Percentiles rank a stretch among this genome's conserved stretches.
phyloP scores from a whole-genome alignment of 1,284 basidiomycete genomes.

The Cystobasidium sp. region DNA sequence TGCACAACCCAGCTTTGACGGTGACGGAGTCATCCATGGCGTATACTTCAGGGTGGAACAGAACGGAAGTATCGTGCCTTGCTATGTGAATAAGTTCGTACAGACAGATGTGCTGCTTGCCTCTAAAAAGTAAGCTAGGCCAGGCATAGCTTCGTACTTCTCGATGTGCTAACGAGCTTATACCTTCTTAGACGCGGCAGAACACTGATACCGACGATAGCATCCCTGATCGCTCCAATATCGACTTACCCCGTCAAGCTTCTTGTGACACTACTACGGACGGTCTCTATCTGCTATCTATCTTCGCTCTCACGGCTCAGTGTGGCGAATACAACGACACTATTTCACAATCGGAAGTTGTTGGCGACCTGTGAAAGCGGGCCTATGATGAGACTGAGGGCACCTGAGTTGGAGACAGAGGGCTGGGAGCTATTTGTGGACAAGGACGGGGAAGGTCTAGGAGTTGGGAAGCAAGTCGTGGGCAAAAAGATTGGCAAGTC shows the following conservation, averaged over 20 bases:
- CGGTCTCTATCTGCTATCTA: conserved; percentile 55
- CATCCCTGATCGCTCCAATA: conserved; percentile 60
- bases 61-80: conserved; percentile 50
- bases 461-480: conserved; percentile 50
- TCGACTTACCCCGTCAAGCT: conserved; percentile 56
- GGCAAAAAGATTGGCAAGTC: conserved; percentile 46
- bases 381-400: conserved; percentile 59
- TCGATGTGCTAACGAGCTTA: neutral
- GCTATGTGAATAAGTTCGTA: conserved; percentile 57
- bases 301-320: conserved; percentile 57
- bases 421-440: conserved; percentile 57
- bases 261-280: conserved; percentile 58
- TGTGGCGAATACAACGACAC: conserved; percentile 61
- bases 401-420: conserved; percentile 61
- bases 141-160: conserved; percentile 11
- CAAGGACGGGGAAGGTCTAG: conserved; percentile 49
- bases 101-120: conserved; percentile 57
- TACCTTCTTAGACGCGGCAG: conserved; percentile 53
- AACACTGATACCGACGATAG: conserved; percentile 61
- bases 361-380: conserved; percentile 62
- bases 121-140: conserved; percentile 44
- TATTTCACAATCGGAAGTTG: conserved; percentile 59
- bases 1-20: conserved; percentile 54
- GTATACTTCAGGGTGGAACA: conserved; percentile 57
- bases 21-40: conserved; percentile 62